Conservation (phyloP, 768 basidiomycete species). For the Pleurotus pulmonarius region DNA sequence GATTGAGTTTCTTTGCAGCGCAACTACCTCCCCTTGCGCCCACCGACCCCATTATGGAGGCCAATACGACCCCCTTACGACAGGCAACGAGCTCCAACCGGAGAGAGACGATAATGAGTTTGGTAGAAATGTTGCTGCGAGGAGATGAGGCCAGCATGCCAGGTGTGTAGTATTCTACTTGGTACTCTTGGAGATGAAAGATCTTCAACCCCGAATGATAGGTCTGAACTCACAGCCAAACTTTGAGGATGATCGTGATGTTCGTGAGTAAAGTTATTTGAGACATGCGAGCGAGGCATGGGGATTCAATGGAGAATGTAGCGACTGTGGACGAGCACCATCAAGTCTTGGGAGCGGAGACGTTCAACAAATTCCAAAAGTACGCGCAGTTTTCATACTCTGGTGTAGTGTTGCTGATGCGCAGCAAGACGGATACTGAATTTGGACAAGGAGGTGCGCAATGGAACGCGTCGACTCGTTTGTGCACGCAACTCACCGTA, state of each 20-base stretch:
- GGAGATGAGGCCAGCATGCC: constrained; percentile 2
- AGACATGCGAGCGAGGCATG: no score
- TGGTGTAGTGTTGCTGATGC: not conserved
- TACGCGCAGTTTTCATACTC: not conserved
- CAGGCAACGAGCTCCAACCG: constrained; percentile 2
- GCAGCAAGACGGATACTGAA: constrained; percentile 1
- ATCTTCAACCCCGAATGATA: not conserved
- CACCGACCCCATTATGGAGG: not conserved
- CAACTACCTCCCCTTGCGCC: not conserved
- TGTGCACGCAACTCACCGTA: not conserved
- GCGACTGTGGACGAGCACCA: constrained; percentile 8
- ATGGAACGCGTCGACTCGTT: not conserved
- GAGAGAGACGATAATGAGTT: constrained; percentile 7
- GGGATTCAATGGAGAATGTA: not conserved
- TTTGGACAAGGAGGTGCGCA: constrained; percentile 3
- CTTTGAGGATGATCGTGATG: constrained; percentile 7
- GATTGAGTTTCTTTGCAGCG: not conserved
- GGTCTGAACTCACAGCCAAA: constrained; percentile 6
- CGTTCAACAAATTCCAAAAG: constrained; percentile 7
- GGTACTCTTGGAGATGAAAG: not conserved
- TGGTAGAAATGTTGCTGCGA: constrained; percentile 5
- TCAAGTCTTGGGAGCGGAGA: constrained; percentile 6
- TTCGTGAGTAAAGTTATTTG: not conserved
- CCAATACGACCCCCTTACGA: not conserved
- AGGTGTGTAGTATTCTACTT: not conserved